Evolutionary conservation across 306 rosid genomes (phyloP).

Genomic region (Mucuna pruriens): DNA sequence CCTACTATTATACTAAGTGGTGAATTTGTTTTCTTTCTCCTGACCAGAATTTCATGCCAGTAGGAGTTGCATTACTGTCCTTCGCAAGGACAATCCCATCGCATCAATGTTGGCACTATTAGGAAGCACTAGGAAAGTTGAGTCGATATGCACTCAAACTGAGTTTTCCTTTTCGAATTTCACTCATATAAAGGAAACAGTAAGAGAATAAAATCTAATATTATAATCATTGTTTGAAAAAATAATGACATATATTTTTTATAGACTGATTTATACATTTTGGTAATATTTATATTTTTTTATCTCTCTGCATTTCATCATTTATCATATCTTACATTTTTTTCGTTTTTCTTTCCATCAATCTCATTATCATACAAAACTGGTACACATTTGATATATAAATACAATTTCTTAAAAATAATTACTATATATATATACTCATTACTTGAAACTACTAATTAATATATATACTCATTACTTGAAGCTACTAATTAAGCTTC

Average conservation of each 20-base stretch:
- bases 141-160: constrained; percentile 39
- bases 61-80: not conserved
- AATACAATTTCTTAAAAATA: too few species aligned
- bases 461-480: too few species aligned
- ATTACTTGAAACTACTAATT: too few species aligned
- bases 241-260: not conserved
- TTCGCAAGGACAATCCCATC: constrained; percentile 21
- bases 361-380: too few species aligned
- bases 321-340: too few species aligned
- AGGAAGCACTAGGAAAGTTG: constrained; percentile 33
- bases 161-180: not conserved
- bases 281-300: not conserved
- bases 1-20: too few species aligned
- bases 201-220: not conserved
- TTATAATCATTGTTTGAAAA: not conserved
- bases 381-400: too few species aligned
- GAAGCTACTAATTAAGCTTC: too few species aligned
- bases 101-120: constrained; percentile 31
- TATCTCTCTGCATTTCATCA: not conserved
- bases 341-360: too few species aligned
- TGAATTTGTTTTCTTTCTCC: not conserved
- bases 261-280: not conserved
- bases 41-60: not conserved
- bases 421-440: too few species aligned
- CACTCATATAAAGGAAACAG: not conserved